These are phyloP conservation scores for Parathielavia appendiculata DNA, from an alignment of 495 filamentous ascomycete species.

Conservation along the genomic window DNA sequence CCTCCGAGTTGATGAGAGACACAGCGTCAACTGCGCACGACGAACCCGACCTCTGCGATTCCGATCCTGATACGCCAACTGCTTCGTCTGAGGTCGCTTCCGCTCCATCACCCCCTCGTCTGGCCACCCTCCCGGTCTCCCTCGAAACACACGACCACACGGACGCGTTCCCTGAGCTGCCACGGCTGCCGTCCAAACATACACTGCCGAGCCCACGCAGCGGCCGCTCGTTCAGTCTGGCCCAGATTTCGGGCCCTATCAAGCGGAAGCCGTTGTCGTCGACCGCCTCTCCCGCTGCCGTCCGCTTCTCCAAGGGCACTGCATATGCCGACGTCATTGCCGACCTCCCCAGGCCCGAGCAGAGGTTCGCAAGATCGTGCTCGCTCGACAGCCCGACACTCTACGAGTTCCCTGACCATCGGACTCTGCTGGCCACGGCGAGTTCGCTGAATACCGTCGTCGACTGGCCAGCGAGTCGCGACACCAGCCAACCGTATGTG, in stretches of 20 bases:
- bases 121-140: slow-evolving; percentile 15
- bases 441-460: slow-evolving; percentile 19
- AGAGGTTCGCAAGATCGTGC: slow-evolving; percentile 44
- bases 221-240: slow-evolving; percentile 31
- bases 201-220: slow-evolving; percentile 30
- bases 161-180: slow-evolving; percentile 25
- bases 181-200: slow-evolving; percentile 15
- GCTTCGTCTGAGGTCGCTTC: slow-evolving; percentile 29
- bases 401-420: slow-evolving; percentile 48
- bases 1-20: slow-evolving; percentile 8
- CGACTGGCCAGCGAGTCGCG: slow-evolving; percentile 18
- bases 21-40: not conserved
- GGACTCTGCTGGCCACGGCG: slow-evolving; percentile 13
- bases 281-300: slow-evolving; percentile 47
- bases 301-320: slow-evolving; percentile 43
- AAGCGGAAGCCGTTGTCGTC: slow-evolving; percentile 52
- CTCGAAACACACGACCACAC: slow-evolving; percentile 29
- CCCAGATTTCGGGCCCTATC: slow-evolving; percentile 35
- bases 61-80: slow-evolving; percentile 26
- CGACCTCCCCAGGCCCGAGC: slow-evolving; percentile 41
- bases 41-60: not conserved
- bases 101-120: slow-evolving; percentile 17
- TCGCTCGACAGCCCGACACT: slow-evolving; percentile 54
- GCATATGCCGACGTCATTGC: slow-evolving; percentile 36
- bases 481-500: slow-evolving; percentile 28